These are phyloP conservation scores for Aureobasidium lini DNA, from an alignment of 2,329 filamentous ascomycete genomes.

Conservation along the genomic window DNA sequence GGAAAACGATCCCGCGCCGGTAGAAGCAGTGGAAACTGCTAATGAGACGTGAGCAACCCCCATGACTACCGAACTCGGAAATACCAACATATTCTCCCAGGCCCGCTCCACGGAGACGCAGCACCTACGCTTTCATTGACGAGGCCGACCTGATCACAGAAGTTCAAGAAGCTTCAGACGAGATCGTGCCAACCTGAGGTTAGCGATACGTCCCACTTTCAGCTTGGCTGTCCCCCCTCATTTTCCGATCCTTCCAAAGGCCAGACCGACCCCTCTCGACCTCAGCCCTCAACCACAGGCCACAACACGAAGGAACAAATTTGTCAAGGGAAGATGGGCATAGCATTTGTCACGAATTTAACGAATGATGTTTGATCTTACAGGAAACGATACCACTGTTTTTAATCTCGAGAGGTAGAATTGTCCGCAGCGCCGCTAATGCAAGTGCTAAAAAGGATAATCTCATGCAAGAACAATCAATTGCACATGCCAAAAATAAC, in stretches of 20 bases:
- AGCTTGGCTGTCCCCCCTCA: too few relatives aligned
- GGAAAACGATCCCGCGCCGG: neutral
- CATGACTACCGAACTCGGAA: neutral
- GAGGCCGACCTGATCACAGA: neutral
- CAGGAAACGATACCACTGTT: neutral
- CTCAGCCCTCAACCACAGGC: too few relatives aligned
- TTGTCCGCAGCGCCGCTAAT: neutral
- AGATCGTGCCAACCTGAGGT: neutral
- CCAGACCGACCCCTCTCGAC: too few relatives aligned
- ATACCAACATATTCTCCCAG: neutral
- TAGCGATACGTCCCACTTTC: neutral
- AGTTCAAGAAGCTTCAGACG: neutral
- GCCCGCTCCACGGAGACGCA: slow-evolving; percentile 3
- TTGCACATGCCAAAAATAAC: neutral
- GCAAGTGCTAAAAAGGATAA: neutral
- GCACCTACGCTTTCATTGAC: neutral
- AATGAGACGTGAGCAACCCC: neutral
- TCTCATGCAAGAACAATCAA: neutral
- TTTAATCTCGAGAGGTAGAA: neutral
- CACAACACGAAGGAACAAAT: too few relatives aligned
- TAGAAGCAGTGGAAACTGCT: neutral
- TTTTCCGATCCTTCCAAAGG: too few relatives aligned
- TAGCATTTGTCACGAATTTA: too few relatives aligned
- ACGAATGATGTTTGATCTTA: too few relatives aligned
- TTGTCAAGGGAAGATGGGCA: too few relatives aligned